phyloP scores from a whole-genome alignment of 805 yeast genomes.

The Candida saitoana region DNA sequence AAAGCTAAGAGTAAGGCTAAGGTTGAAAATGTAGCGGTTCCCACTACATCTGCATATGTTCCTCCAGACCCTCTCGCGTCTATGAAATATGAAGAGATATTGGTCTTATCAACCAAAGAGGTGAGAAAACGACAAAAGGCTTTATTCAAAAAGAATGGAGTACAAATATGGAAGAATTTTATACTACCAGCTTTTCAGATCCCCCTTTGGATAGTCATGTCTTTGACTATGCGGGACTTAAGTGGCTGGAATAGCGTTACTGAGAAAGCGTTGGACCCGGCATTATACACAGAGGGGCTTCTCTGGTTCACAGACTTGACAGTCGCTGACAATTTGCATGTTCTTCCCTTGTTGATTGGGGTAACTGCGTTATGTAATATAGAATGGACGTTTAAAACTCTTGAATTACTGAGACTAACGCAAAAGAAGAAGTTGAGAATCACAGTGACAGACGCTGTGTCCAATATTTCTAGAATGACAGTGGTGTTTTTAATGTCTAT shows the following conservation, averaged over 20 bases:
- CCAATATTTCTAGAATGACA: constrained; percentile 69
- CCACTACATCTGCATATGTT: constrained; percentile 2
- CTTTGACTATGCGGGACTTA: constrained; percentile 67
- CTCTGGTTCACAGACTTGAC: constrained; percentile 62
- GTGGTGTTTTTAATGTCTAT: constrained; percentile 79
- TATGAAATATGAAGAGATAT: constrained; percentile 74
- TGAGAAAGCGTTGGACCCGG: constrained; percentile 46
- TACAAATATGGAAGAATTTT: constrained; percentile 78
- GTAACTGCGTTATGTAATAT: constrained; percentile 67
- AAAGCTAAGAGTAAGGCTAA: constrained; percentile 22
- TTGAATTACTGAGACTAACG: constrained; percentile 44
- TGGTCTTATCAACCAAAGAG: constrained; percentile 71
- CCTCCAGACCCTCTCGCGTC: constrained; percentile 26
- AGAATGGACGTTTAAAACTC: constrained; percentile 75
- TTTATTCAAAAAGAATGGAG: constrained; percentile 61
- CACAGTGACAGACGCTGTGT: constrained; percentile 57
- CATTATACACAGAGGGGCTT: constrained; percentile 51
- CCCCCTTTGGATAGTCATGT: constrained; percentile 81
- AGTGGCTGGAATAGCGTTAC: constrained; percentile 55
- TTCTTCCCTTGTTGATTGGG: constrained; percentile 72
- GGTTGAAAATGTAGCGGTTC: constrained; percentile 12
- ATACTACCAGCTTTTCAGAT: constrained; percentile 76
- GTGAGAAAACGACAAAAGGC: constrained; percentile 67
- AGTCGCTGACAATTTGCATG: constrained; percentile 54
- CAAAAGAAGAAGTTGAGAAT: constrained; percentile 47